Evolutionary conservation across 2,329 filamentous ascomycete genomes (phyloP), one percentile per base, ranked within the genome.

Genomic region (Calonectria multiphialidica): DNA sequence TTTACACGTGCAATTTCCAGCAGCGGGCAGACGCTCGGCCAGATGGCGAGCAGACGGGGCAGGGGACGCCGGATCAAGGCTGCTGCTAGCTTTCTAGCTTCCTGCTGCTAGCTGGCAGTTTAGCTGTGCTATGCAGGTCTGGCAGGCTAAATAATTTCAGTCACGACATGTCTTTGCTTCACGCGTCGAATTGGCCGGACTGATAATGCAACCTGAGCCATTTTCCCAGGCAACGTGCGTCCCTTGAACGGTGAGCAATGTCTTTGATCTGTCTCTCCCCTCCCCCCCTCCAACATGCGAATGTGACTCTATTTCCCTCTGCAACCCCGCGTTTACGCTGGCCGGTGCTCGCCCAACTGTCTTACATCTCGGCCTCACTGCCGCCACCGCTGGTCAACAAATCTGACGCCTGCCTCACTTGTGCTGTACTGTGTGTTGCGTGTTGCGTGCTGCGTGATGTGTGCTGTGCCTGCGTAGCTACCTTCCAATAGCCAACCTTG

Each of bases 281-380:
- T 30, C 23, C 45, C 63, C 45, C 15, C 63, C 45, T 30, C 61
- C 55, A 37, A 57, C 40, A 57, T 15, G 30, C 28, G 70, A 75
- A 47, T 42, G 68, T 72, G 65, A 73, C 68, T 28, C 33, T 68
- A 42, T 62, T 62, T 66, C 49, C 67, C 47, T 67, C 44, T 53
- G 25, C 40, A 59, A 59, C 72, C 61, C 71, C 70, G 66, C 73
- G 40, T 59, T 75, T 62, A 50, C 40, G 37, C 25, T 40, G 68
- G 25, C 37, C 69, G 66, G 55, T 33, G 28, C 49, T 44, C 30
- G 25, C 28, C 33, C 50, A 62, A 57, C 28, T 42, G 44, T 47
- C 44, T 47, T 47, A 47, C 44, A 47, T 23, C 44, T 47, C 44
- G 44, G 44, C 44, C 44, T 47, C 44, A 47, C n/a, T 47, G 44